Evolutionary conservation across 257 asterid genomes (phyloP), one percentile per base, ranked within the genome.

Genomic region (Nicotiana tabacum): DNA sequence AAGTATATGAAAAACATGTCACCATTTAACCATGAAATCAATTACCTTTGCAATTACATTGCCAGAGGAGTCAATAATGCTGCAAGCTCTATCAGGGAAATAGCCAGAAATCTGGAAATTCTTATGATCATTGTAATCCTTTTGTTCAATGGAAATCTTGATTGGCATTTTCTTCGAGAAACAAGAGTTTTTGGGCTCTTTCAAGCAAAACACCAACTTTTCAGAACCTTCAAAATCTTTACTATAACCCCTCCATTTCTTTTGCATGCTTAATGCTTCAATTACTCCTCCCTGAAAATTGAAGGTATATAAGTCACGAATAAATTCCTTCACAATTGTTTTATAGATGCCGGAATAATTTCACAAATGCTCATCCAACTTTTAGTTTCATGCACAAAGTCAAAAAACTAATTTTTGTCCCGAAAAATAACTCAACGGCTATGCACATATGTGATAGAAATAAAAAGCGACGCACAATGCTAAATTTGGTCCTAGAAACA

Each of bases 171-270:
- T 90, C 39, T 57, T 87, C 27, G 82, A 55, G 13, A 93, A 85
- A 82, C 95, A 95, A 53, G 92, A 88, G 4, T 79, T 60, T 16
- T 77, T 86, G 2, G 95, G 93, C 82, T 93, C 92, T 87, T 87
- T 92, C 56, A 93, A 86, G 86, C 92, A 88, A 88, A 95, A 95
- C 7, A 93, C 89, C 61, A 91, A 87, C 86, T 90, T 88, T 2
- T 85, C 86, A 15, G 94, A 85, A 81, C 97, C 94, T 35, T 87
- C 85, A 60, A 87, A 86, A 33, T 91, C 92, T 18, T 67, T 66
- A 27, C 68, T 84, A 80, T 77, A 90, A 10, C 98, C 98, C 65
- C 83, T 93, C 98, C 98, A 95, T 78, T 89, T 82, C 84, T 87
- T 90, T 5, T 87, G 82, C 18, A 92, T 72, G 87, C 92, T 93